Conservation (phyloP, 305 asterid species). For the Fraxinus ornus region DNA sequence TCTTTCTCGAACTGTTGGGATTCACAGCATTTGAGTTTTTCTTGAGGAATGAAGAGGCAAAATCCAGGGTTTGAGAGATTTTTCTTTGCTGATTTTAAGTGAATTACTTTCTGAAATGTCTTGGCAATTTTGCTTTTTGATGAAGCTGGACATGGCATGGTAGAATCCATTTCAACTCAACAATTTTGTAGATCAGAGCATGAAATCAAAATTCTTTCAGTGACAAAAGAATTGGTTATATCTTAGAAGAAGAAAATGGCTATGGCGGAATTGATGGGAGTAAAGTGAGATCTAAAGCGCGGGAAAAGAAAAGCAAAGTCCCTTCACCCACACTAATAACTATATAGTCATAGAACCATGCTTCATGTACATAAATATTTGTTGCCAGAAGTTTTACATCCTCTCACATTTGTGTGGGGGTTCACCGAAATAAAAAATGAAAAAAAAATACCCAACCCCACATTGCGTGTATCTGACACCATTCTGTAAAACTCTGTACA, state of each 20-base stretch:
- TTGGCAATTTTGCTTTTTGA: conserved; percentile 49
- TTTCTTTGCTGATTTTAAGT: conserved; percentile 39
- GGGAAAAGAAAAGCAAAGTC: background rate
- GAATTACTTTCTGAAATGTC: conserved; percentile 60
- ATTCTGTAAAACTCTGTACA: too few species aligned
- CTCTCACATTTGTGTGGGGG: too few species aligned
- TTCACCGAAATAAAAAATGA: too few species aligned
- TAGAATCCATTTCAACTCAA: conserved; percentile 31
- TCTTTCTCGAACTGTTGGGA: conserved; percentile 55
- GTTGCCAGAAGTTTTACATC: too few species aligned
- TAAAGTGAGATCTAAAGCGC: conserved; percentile 2
- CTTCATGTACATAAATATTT: too few species aligned
- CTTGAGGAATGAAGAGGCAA: conserved; percentile 76
- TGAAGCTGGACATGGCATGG: conserved; percentile 40
- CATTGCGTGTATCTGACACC: too few species aligned
- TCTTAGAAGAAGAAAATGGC: background rate
- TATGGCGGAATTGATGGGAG: background rate
- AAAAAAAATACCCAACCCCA: too few species aligned
- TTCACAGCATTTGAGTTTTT: conserved; percentile 84
- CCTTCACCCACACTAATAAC: background rate
- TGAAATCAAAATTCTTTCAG: background rate
- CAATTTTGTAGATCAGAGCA: background rate
- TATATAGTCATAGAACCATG: background rate
- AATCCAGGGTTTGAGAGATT: conserved; percentile 54
- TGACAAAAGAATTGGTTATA: background rate